Evolutionary conservation across 495 filamentous ascomycete species (phyloP), one percentile per base, ranked within the genome.

Genomic region (Arthonia radiata): DNA sequence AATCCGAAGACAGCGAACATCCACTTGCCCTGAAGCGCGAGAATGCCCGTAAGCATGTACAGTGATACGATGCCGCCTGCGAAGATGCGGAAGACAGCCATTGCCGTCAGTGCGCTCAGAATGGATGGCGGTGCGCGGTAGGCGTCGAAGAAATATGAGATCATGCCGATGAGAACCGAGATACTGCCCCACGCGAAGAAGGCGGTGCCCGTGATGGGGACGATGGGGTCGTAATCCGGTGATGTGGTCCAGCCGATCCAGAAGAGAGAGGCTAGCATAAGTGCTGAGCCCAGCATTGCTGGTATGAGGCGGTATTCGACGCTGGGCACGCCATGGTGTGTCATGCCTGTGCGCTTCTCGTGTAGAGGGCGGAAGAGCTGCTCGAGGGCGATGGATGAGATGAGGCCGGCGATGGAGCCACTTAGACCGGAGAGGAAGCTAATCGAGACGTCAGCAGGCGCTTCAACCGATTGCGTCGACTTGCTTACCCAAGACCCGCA

Each of bases 71-170:
- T 34, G 15, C 40, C 41, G 4, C 31, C 43, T 11, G 34, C 24
- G 1, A 32, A 18, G n/a, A 44, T 24, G 8, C 43, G 38, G 9
- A 23, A 18, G 13, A 32, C 32, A 1, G 38, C 43, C 5, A 32
- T 35, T 13, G 36, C 30, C 1, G 43, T 44, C 11, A 47, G 34
- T 10, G 43, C 43, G 2, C 40, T 18, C 1, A 44, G 38, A 4
- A 38, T 44, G 17, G 36, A 36, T 6, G 38, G 33, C 2, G 43
- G 40, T 11, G 40, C n/a, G n/a, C n/a, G 38, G 26, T 47, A 52
- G 3, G 49, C 50, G 26, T 54, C 50, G 38, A 54, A 52, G 28
- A 54, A 39, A 26, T 54, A 54, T 6, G 49, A 38, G 23, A 52
- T 34, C 9, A 46, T 25, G 5, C 44, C 46, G 15, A 48, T 50